Percentiles rank a stretch among this genome's conserved stretches.
These are phyloP conservation scores for Ceratobasidium sp. DNA, from an alignment of 1,284 basidiomycete species.

Conservation along the genomic window DNA sequence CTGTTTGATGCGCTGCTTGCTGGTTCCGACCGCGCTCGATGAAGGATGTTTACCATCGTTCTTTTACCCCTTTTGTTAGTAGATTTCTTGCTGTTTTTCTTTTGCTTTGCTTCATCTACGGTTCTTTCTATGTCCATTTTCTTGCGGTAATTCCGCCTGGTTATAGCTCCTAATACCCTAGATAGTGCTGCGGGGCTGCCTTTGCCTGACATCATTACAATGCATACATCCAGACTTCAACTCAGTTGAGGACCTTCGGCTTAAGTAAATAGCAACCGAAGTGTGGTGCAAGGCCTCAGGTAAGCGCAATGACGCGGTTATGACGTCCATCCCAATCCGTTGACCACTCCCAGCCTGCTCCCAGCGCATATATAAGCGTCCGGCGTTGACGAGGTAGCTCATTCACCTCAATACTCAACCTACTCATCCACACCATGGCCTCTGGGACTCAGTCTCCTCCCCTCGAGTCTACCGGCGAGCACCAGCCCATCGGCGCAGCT, in stretches of 20 bases:
- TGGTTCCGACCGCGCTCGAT: conserved; percentile 79
- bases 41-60: background rate
- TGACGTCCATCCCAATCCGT: conserved; percentile 19
- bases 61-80: background rate
- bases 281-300: background rate
- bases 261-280: conserved; percentile 24
- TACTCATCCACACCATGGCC: conserved; percentile 29
- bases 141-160: conserved; percentile 25
- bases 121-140: background rate
- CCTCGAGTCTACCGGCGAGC: conserved; percentile 63
- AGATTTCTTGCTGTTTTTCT: background rate
- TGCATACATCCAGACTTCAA: conserved; percentile 32
- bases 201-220: conserved; percentile 34
- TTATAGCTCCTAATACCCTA: conserved; percentile 38
- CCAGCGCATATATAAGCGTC: conserved; percentile 24
- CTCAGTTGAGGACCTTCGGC: conserved; percentile 13
- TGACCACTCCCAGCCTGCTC: background rate
- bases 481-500: conserved; percentile 64
- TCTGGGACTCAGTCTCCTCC: conserved; percentile 64
- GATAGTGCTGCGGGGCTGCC: conserved; percentile 15
- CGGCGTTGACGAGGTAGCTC: background rate
- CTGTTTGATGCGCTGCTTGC: conserved; percentile 89
- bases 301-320: conserved; percentile 28
- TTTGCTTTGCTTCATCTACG: conserved; percentile 18
- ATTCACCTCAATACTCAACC: conserved; percentile 6